phyloP scores from a whole-genome alignment of 2,329 filamentous ascomycete genomes.

The Sordariomycetes sp. region DNA sequence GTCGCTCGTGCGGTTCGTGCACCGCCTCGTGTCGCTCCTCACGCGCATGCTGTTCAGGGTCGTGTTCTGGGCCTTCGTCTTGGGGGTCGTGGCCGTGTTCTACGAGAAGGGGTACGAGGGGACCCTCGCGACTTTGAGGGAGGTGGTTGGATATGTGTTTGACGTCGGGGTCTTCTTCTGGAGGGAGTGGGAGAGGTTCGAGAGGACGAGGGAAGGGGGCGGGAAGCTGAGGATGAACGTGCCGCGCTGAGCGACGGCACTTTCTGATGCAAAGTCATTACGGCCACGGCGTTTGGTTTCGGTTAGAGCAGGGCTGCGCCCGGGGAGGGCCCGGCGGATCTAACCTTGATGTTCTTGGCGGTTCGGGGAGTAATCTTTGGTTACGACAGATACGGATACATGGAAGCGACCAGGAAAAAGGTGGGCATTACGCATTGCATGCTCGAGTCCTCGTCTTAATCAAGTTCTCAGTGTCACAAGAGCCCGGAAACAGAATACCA shows the following conservation, averaged over 20 bases:
- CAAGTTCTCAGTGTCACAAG: not conserved
- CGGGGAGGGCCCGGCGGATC: not conserved
- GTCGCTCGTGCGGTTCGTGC: constrained; percentile 34
- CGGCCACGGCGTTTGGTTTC: not conserved
- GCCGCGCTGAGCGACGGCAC: not conserved
- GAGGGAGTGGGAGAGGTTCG: constrained; percentile 42
- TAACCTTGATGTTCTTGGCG: not conserved
- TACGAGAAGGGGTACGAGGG: constrained; percentile 55
- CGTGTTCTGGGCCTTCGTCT: constrained; percentile 49
- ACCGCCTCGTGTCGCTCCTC: constrained; percentile 65
- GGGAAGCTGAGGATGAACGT: not conserved
- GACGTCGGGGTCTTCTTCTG: constrained; percentile 41
- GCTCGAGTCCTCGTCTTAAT: not conserved
- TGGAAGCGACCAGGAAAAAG: not conserved
- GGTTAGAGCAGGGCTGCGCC: not conserved
- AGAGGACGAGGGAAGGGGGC: constrained; percentile 24
- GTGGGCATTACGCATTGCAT: not conserved
- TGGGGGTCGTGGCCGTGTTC: constrained; percentile 38
- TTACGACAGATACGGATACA: not conserved
- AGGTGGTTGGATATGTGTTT: constrained; percentile 26
- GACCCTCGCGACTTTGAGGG: not conserved
- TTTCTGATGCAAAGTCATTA: not conserved
- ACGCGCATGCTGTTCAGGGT: constrained; percentile 51
- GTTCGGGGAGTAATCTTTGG: not conserved
- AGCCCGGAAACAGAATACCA: not conserved